Conservation (phyloP, 148 eudicot species). For the Chenopodium formosanum region DNA sequence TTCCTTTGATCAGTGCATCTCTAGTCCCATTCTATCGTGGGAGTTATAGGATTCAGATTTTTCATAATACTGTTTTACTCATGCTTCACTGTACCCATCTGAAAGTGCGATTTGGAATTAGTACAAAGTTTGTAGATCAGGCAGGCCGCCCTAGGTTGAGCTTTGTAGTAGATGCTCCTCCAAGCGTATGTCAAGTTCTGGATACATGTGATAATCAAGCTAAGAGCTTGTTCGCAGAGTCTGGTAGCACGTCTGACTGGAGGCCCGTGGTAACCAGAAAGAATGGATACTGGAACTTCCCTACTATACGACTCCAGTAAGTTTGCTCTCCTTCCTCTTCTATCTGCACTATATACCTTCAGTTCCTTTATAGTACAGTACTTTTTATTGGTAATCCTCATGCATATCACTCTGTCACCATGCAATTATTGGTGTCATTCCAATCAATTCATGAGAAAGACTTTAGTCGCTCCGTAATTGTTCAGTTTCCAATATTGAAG, state of each 20-base stretch:
- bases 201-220: constrained; percentile 69
- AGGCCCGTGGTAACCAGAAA: constrained; percentile 63
- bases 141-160: constrained; percentile 79
- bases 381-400: background rate
- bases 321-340: constrained; percentile 34
- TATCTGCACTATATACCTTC: too few relatives aligned
- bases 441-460: too few relatives aligned
- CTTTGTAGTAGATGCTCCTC: constrained; percentile 79
- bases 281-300: constrained; percentile 60
- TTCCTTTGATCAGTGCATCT: constrained; percentile 48
- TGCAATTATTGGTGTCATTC: background rate
- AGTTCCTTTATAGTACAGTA: too few relatives aligned
- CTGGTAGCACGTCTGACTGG: constrained; percentile 84
- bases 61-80: constrained; percentile 42
- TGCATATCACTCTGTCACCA: background rate
- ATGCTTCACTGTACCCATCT: constrained; percentile 46
- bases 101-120: constrained; percentile 75
- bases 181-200: constrained; percentile 58
- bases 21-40: constrained; percentile 49
- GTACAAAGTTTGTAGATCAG: constrained; percentile 59
- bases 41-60: constrained; percentile 49
- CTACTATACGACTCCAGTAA: constrained; percentile 82
- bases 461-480: background rate
- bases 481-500: background rate
- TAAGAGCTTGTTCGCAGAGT: constrained; percentile 44